Evolutionary conservation across 2,329 filamentous ascomycete genomes (phyloP), one percentile per base, ranked within the genome.

Genomic region (Penicillium sp.): DNA sequence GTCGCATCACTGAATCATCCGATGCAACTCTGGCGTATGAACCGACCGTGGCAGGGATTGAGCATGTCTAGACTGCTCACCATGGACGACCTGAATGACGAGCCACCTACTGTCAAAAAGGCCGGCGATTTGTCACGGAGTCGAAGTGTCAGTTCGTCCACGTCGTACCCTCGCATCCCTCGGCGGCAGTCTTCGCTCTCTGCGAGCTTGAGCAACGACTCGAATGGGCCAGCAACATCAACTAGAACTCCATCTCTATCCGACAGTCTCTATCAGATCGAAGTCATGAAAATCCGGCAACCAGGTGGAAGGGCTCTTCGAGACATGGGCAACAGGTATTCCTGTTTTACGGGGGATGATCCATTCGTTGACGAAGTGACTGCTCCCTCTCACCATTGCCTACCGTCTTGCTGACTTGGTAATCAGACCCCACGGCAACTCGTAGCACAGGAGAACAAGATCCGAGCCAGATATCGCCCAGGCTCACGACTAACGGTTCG

Each of bases 21-120:
- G 66, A 62, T 35, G 50, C 52, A 7, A 53, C 58, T 42, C 53
- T 66, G 20, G 63, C 65, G 24, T 63, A 63, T 40, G 56, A 55
- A 27, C 50, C 47, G 10, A 57, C 63, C n/a, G 58, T 63, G 27
- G 44, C 46, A 18, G 46, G 49, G 32, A 53, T 47, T 25, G 60
- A 65, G 28, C 57, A 62, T 31, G 51, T 64, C 15, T 66, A 61
- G 49, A n/a, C 51, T 49, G 12, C 45, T 43, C 44, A 33, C 24
- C 37, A 66, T 68, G 54, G 60, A 65, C 44, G 48, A 61, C 35
- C 59, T 39, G 10, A 35, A 57, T 48, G 74, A 78, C 15, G 70
- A 70, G 28, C 80, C 80, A 9, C 62, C 81, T 29, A 74, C 76
- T 35, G 78, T 82, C 59, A 62, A 75, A 59, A 82, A 80, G 60